phyloP scores from a whole-genome alignment of 768 basidiomycete genomes.

The Ephemerocybe angulata region DNA sequence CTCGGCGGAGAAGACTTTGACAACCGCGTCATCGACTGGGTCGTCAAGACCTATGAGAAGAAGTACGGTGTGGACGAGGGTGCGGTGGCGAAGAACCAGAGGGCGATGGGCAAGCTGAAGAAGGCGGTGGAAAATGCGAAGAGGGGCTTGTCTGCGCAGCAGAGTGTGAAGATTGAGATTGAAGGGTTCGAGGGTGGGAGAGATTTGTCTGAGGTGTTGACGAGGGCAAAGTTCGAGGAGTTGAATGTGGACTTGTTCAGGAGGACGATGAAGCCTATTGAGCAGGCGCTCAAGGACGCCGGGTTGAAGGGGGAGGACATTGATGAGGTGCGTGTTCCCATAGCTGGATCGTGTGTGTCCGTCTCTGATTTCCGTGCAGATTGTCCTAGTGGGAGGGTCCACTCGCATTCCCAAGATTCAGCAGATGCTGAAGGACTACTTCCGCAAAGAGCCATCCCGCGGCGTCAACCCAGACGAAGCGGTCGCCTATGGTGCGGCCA shows the following conservation, averaged over 20 bases:
- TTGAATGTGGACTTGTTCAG: slow-evolving; percentile 80
- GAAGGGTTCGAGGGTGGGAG: slow-evolving; percentile 95
- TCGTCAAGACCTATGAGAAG: slow-evolving; percentile 76
- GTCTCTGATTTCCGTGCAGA: slow-evolving; percentile 18
- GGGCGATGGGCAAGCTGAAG: slow-evolving; percentile 88
- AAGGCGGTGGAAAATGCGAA: slow-evolving; percentile 93
- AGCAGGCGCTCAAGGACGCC: slow-evolving; percentile 80
- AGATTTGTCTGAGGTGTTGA: slow-evolving; percentile 95
- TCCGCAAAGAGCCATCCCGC: slow-evolving; percentile 64
- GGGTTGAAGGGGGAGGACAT: slow-evolving; percentile 75
- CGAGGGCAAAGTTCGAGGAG: slow-evolving; percentile 97
- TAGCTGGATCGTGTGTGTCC: not conserved
- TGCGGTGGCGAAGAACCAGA: slow-evolving; percentile 77
- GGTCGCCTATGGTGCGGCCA: slow-evolving; percentile 69
- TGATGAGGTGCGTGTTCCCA: slow-evolving; percentile 46
- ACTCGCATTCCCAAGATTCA: slow-evolving; percentile 71
- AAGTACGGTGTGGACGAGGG: slow-evolving; percentile 66
- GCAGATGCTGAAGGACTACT: slow-evolving; percentile 63
- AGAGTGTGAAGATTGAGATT: slow-evolving; percentile 89
- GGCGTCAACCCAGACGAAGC: slow-evolving; percentile 73
- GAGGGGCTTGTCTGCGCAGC: slow-evolving; percentile 88
- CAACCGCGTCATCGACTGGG: slow-evolving; percentile 87
- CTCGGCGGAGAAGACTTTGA: slow-evolving; percentile 96
- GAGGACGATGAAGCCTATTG: slow-evolving; percentile 82
- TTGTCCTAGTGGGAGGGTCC: slow-evolving; percentile 57